Conservation (phyloP, 2,329 filamentous ascomycete genomes). For the Neonectria sp. region DNA sequence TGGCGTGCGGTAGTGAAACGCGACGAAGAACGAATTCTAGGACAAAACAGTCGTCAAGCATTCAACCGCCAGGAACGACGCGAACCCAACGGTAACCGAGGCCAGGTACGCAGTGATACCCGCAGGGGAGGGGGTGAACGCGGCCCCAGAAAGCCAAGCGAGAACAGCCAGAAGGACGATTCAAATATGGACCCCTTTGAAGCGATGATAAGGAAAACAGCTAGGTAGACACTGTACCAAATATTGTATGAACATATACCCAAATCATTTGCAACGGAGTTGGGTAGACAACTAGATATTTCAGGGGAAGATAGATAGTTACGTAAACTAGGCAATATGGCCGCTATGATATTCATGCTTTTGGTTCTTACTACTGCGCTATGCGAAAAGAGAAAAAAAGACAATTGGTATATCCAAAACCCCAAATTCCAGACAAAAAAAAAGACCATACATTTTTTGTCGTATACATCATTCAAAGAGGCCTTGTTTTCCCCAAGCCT, state of each 20-base stretch:
- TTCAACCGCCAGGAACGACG: neutral
- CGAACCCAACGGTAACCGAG: neutral
- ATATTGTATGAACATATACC: conserved; percentile 17
- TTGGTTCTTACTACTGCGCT: conserved; percentile 11
- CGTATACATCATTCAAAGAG: conserved; percentile 7
- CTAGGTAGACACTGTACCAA: neutral
- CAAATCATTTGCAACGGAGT: conserved; percentile 5
- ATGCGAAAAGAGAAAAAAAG: conserved; percentile 21
- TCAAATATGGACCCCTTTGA: conserved; percentile 4
- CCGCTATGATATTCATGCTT: conserved; percentile 3
- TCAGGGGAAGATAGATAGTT: neutral
- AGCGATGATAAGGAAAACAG: neutral
- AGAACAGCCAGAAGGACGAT: neutral
- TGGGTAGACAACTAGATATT: neutral
- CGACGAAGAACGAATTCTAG: neutral
- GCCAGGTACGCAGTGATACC: neutral
- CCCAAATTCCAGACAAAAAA: neutral
- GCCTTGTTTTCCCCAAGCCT: neutral
- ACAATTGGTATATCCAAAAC: conserved; percentile 24
- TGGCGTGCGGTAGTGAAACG: neutral
- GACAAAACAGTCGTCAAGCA: neutral
- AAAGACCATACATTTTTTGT: neutral
- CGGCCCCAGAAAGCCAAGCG: neutral
- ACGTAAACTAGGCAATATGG: neutral
- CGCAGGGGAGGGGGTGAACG: neutral